phyloP scores from a whole-genome alignment of 441 rosid species.

The Arabidopsis lyrata region DNA sequence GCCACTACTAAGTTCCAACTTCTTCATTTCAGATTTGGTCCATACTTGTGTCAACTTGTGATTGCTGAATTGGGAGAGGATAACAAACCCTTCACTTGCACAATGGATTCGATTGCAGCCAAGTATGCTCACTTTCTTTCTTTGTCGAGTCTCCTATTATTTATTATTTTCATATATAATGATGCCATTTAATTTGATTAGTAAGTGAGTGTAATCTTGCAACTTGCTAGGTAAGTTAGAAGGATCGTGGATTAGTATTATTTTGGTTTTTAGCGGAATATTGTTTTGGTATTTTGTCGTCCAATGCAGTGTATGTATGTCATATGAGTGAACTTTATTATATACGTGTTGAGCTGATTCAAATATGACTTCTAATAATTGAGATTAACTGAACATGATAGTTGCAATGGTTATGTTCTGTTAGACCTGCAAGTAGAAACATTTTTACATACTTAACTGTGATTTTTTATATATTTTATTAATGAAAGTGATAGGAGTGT shows the following conservation, averaged over 20 bases:
- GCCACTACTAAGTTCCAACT: not conserved
- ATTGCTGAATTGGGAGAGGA: constrained; percentile 94
- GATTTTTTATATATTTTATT: no score
- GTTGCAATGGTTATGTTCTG: not conserved
- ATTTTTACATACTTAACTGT: no score
- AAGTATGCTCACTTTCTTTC: constrained; percentile 60
- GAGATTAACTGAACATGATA: not conserved
- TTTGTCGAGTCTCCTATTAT: not conserved
- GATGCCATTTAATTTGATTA: not conserved
- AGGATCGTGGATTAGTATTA: not conserved
- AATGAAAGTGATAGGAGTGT: no score
- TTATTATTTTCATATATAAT: not conserved
- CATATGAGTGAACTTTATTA: not conserved
- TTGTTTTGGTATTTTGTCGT: not conserved
- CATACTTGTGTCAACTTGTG: constrained; percentile 95
- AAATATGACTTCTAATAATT: not conserved
- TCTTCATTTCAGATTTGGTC: constrained; percentile 75
- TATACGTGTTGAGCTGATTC: constrained; percentile 1
- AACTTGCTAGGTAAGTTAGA: not conserved
- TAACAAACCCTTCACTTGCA: no score
- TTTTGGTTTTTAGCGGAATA: not conserved
- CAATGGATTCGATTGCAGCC: constrained; percentile 97
- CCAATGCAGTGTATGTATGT: constrained; percentile 10
- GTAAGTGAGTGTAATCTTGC: constrained; percentile 20
- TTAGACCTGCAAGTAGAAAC: no score